Percentiles rank a stretch among this genome's conserved stretches.
These are phyloP conservation scores for Ilyonectria sp. DNA, from an alignment of 2,329 filamentous ascomycete genomes.

Conservation along the genomic window DNA sequence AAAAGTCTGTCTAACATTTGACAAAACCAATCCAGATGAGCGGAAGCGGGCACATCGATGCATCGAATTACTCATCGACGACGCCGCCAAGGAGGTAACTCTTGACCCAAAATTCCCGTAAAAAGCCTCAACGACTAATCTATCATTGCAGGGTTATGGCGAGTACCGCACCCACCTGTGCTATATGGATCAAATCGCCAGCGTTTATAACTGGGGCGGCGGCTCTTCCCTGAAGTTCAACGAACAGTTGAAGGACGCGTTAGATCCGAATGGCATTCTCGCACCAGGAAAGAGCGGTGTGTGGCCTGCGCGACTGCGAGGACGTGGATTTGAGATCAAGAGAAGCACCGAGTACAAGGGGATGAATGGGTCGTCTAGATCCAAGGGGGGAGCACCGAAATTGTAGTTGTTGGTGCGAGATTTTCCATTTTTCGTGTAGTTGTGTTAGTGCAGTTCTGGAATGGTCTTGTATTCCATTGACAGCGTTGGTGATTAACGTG, in stretches of 20 bases:
- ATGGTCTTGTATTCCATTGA: too few species aligned
- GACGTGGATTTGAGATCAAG: conserved; percentile 9
- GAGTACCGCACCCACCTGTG: conserved; percentile 29
- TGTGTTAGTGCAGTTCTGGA: too few species aligned
- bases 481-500: too few species aligned
- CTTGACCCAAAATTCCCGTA: too few species aligned
- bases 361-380: too few species aligned
- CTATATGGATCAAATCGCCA: conserved; percentile 27
- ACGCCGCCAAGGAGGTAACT: background rate
- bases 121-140: background rate
- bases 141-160: conserved; percentile 9
- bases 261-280: conserved; percentile 31
- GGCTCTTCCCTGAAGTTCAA: conserved; percentile 17
- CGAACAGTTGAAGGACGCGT: conserved; percentile 22
- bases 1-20: too few species aligned
- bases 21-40: background rate
- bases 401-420: too few species aligned
- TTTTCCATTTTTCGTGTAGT: too few species aligned
- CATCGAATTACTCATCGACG: conserved; percentile 15
- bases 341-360: conserved; percentile 3
- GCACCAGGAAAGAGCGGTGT: conserved; percentile 28
- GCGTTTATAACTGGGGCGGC: conserved; percentile 18
- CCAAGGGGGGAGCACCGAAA: too few species aligned
- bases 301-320: conserved; percentile 9
- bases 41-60: background rate